These are phyloP conservation scores for Lagenidium giganteum DNA, from an alignment of 352 stramenopile genomes.

Conservation along the genomic window DNA sequence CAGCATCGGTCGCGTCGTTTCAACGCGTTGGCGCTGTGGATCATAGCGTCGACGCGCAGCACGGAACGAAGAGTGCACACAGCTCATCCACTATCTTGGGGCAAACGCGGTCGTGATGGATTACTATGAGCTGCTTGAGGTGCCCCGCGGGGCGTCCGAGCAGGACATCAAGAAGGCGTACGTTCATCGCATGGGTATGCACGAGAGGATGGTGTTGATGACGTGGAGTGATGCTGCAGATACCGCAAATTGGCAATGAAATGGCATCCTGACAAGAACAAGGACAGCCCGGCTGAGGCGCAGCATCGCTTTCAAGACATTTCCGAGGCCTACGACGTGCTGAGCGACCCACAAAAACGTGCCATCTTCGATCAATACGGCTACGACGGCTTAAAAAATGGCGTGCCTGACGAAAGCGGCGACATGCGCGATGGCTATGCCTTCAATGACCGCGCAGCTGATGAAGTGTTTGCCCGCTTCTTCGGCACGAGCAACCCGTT, in stretches of 20 bases:
- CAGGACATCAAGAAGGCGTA: slow-evolving; percentile 93
- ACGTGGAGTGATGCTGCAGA: slow-evolving; percentile 11
- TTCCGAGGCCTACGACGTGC: slow-evolving; percentile 91
- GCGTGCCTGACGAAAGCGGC: slow-evolving; percentile 74
- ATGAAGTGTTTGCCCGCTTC: slow-evolving; percentile 91
- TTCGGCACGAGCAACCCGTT: slow-evolving; percentile 92
- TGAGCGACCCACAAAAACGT: slow-evolving; percentile 89
- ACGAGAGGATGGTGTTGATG: not conserved
- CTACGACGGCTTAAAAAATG: slow-evolving; percentile 91
- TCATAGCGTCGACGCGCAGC: too few relatives aligned
- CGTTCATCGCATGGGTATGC: not conserved
- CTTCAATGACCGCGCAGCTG: slow-evolving; percentile 87
- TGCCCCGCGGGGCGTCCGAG: slow-evolving; percentile 71
- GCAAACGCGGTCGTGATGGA: slow-evolving; percentile 71
- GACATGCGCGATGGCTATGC: slow-evolving; percentile 78
- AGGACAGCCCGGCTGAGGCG: slow-evolving; percentile 74
- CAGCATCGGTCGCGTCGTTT: too few relatives aligned
- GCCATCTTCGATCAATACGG: slow-evolving; percentile 93
- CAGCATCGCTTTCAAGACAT: slow-evolving; percentile 94
- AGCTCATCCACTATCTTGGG: too few relatives aligned
- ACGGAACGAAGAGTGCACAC: too few relatives aligned
- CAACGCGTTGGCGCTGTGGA: too few relatives aligned
- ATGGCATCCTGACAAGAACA: slow-evolving; percentile 96
- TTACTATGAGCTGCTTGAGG: slow-evolving; percentile 90
- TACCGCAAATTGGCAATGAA: slow-evolving; percentile 94